Conservation (phyloP, 305 asterid species). For the Fraxinus dipetala region DNA sequence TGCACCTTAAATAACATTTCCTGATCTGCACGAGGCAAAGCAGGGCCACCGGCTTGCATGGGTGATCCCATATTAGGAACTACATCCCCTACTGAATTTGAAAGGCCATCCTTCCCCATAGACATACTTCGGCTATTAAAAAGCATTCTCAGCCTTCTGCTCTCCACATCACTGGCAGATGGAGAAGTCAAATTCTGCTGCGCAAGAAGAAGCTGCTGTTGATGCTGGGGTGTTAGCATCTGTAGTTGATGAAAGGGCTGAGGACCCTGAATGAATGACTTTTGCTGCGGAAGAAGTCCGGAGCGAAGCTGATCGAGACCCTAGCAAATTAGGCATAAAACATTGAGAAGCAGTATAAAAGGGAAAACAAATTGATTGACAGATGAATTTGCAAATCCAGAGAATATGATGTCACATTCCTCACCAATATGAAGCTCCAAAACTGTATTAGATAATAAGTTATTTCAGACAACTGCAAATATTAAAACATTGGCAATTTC, state of each 20-base stretch:
- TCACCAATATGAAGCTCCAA: not conserved
- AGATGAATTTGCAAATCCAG: not conserved
- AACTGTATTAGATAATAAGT: not conserved
- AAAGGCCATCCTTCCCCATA: slow-evolving; percentile 88
- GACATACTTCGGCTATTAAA: slow-evolving; percentile 70
- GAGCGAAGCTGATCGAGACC: slow-evolving; percentile 92
- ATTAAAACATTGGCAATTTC: not conserved
- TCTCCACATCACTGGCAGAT: slow-evolving; percentile 71
- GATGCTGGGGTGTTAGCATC: slow-evolving; percentile 96
- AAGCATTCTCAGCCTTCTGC: slow-evolving; percentile 90
- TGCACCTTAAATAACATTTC: slow-evolving; percentile 81
- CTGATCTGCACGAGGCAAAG: slow-evolving; percentile 75
- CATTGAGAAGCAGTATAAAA: not conserved
- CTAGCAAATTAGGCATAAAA: slow-evolving; percentile 32
- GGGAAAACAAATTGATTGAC: not conserved
- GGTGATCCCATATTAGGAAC: slow-evolving; percentile 84
- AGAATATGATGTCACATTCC: not conserved
- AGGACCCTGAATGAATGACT: slow-evolving; percentile 88
- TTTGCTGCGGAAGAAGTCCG: slow-evolving; percentile 93
- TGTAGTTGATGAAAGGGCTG: slow-evolving; percentile 90
- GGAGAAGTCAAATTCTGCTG: slow-evolving; percentile 93
- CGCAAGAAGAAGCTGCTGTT: slow-evolving; percentile 90
- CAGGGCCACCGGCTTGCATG: slow-evolving; percentile 73
- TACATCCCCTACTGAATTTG: slow-evolving; percentile 78
- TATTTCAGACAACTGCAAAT: not conserved